These are phyloP conservation scores for Glycine tomentella DNA, from an alignment of 306 rosid species.

Conservation along the genomic window DNA sequence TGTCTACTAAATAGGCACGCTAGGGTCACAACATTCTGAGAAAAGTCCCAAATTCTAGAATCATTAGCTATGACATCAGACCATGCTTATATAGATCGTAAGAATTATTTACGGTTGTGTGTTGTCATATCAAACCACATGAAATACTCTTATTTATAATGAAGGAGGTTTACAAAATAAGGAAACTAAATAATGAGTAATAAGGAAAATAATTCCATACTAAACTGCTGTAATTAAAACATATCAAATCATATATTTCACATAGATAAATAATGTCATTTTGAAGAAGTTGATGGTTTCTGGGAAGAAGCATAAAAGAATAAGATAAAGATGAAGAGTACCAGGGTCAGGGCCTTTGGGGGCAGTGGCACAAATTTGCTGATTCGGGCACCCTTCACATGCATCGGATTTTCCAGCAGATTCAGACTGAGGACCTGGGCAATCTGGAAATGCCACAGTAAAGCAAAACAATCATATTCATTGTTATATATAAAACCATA, in stretches of 20 bases:
- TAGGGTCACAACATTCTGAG: slow-evolving; percentile 10
- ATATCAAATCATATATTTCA: too few species aligned
- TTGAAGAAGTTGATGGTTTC: not conserved
- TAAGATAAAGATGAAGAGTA: slow-evolving; percentile 33
- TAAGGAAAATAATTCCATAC: too few species aligned
- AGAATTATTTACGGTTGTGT: too few species aligned
- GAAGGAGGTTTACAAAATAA: too few species aligned
- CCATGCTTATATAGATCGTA: not conserved
- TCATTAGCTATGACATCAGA: too few species aligned
- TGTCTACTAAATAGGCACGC: not conserved
- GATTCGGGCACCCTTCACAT: slow-evolving; percentile 93
- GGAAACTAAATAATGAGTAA: too few species aligned
- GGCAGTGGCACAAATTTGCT: slow-evolving; percentile 85
- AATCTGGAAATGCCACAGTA: slow-evolving; percentile 60
- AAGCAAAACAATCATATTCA: slow-evolving; percentile 13
- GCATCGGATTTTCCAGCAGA: slow-evolving; percentile 85
- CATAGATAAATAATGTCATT: slow-evolving; percentile 2
- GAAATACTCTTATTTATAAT: too few species aligned
- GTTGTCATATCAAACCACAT: too few species aligned
- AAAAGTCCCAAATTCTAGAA: slow-evolving; percentile 24
- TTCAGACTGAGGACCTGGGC: slow-evolving; percentile 89
- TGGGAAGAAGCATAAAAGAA: slow-evolving; percentile 18
- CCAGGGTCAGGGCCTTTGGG: slow-evolving; percentile 98
- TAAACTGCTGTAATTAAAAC: too few species aligned
- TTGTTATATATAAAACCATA: not conserved